Evolutionary conservation across 257 asterid genomes (phyloP), one percentile per base, ranked within the genome.

Genomic region (Solanum stenotomum): DNA sequence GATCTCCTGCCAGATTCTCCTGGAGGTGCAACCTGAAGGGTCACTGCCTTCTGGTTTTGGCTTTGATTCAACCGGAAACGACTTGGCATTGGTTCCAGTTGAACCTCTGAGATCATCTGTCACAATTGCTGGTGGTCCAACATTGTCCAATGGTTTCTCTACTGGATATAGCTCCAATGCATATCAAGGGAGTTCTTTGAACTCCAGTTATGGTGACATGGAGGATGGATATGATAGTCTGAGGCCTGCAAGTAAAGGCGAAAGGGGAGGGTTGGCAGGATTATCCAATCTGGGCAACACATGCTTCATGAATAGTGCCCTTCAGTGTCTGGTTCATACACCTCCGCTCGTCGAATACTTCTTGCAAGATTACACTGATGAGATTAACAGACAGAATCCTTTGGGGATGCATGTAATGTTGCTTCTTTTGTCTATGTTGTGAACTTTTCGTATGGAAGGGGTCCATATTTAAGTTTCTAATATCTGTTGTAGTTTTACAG

Each of bases 291-390:
- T 97, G 93, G 99, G 99, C 87, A 97, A 97, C 89, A 97, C 99
- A 70, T 97, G 99, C 93, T 97, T 97, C 91, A 97, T 97, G 99
- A 97, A 97, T 89, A 97, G 99, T 91, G 88, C 99, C 70, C 91
- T 97, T 88, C 99, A 97, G 90, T 97, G 99, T 92, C 92, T 97
- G 89, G 99, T 93, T 91, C 99, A 97, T 91, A 97, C 99, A 46
- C 98, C 98, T 25, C 96, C 92, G 87, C 95, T 97, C 18, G 95
- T 84, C 46, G 95, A 96, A 87, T 97, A 92, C 93, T 97, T 97
- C 94, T 87, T 96, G 93, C 92, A 95, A 89, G 98, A 95, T 88
- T 97, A 94, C 90, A 94, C 92, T 83, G 92, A 95, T 35, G 98
- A 97, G 93, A 96, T 97, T 91, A 97, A 97, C 96, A 89, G 89